Conservation (phyloP, 148 eudicot genomes). For the Fagopyrum tataricum region DNA sequence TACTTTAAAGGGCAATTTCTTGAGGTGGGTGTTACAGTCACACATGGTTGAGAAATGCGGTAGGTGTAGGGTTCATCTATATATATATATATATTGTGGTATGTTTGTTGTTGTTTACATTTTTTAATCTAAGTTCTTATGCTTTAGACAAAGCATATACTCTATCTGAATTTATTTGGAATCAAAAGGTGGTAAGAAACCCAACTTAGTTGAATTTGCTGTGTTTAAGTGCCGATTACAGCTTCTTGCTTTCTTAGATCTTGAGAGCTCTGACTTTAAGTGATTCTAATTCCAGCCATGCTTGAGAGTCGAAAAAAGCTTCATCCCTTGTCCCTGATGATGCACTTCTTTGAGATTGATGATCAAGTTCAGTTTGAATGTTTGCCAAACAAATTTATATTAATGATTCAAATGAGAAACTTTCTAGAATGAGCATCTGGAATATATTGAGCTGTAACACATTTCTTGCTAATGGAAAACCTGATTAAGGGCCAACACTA, state of each 20-base stretch:
- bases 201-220: no score
- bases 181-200: no score
- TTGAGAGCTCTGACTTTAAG: no score
- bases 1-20: conserved; percentile 58
- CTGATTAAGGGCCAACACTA: no score
- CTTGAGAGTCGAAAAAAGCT: conserved; percentile 10
- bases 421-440: not conserved
- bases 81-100: no score
- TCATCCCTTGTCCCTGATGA: conserved; percentile 3
- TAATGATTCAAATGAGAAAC: not conserved
- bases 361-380: not conserved
- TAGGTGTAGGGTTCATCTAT: conserved; percentile 26
- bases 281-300: conserved; percentile 1
- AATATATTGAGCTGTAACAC: not conserved
- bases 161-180: no score
- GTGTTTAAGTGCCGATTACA: no score
- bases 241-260: no score
- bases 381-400: not conserved
- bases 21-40: conserved; percentile 57
- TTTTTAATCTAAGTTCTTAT: no score
- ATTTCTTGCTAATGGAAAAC: not conserved
- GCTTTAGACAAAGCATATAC: no score
- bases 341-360: not conserved
- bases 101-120: no score
- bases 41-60: conserved; percentile 91